phyloP scores from a whole-genome alignment of 2,329 filamentous ascomycete species.

The Sporothrix mexicana region DNA sequence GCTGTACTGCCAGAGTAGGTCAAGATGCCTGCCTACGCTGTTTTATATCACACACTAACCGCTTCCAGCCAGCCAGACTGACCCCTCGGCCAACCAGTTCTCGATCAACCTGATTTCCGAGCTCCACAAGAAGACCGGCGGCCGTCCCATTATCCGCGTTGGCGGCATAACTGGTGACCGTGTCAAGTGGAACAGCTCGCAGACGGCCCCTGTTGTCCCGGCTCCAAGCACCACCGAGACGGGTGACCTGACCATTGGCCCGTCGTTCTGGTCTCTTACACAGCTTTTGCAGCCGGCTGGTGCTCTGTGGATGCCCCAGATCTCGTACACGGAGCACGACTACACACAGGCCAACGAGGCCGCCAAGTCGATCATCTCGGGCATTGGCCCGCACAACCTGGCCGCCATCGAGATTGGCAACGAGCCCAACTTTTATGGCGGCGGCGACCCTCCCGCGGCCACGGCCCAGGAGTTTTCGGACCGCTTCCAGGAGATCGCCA shows the following conservation, averaged over 20 bases:
- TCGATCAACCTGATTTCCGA: conserved; percentile 24
- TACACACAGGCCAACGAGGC: conserved; percentile 3
- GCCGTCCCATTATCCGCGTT: conserved; percentile 10
- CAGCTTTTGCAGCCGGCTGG: conserved; percentile 6
- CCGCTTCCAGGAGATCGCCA: conserved; percentile 18
- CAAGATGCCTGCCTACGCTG: too few relatives aligned
- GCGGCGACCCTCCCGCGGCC: not conserved
- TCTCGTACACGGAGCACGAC: conserved; percentile 7
- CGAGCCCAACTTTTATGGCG: conserved; percentile 21
- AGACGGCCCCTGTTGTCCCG: not conserved
- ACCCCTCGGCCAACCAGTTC: conserved; percentile 18
- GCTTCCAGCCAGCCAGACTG: conserved; percentile 1
- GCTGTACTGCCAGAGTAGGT: conserved; percentile 21
- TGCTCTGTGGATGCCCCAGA: conserved; percentile 11
- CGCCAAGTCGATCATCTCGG: conserved; percentile 20
- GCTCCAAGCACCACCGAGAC: conserved; percentile 2
- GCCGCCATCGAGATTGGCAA: conserved; percentile 29
- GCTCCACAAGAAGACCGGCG: conserved; percentile 16
- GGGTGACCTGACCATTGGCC: conserved; percentile 13
- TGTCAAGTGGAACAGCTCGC: conserved; percentile 4
- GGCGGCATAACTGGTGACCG: conserved; percentile 21
- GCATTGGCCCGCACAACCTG: conserved; percentile 15
- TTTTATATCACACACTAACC: not conserved
- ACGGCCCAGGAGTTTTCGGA: conserved; percentile 14
- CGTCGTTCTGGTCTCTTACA: not conserved